Percentiles rank a stretch among this genome's conserved stretches.
Conservation (phyloP, 768 basidiomycete genomes). For the Coprinopsis marcescibilis region DNA sequence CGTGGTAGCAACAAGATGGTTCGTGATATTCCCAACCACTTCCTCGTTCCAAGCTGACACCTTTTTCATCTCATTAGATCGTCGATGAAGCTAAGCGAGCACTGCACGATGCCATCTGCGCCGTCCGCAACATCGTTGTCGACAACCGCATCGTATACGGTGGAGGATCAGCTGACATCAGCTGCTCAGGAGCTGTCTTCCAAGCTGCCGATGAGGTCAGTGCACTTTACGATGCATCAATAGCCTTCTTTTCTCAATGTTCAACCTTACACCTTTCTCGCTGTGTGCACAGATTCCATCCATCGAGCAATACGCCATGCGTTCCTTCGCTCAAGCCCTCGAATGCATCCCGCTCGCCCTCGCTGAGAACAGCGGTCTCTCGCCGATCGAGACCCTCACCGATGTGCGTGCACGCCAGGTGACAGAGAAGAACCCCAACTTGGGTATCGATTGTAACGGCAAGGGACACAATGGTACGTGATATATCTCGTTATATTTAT, state of each 20-base stretch:
- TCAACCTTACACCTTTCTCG: background rate
- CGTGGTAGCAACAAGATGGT: constrained; percentile 99
- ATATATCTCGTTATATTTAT: background rate
- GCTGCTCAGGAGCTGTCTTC: constrained; percentile 86
- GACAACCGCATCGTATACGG: constrained; percentile 98
- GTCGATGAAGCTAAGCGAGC: constrained; percentile 99
- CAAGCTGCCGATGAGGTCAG: constrained; percentile 90
- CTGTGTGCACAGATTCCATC: constrained; percentile 64
- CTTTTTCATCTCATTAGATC: constrained; percentile 52
- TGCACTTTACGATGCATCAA: constrained; percentile 1
- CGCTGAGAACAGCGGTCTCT: constrained; percentile 95
- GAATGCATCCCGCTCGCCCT: constrained; percentile 94
- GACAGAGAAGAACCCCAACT: constrained; percentile 71
- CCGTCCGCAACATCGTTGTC: constrained; percentile 89
- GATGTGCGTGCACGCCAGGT: constrained; percentile 93
- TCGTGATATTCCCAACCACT: constrained; percentile 8
- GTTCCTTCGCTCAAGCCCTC: constrained; percentile 93
- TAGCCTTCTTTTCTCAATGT: background rate
- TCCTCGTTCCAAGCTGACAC: background rate
- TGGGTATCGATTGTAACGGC: constrained; percentile 92
- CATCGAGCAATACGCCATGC: constrained; percentile 99
- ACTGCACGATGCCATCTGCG: constrained; percentile 95
- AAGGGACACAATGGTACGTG: constrained; percentile 76
- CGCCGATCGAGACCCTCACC: constrained; percentile 95
- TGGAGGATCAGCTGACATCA: constrained; percentile 97